Base-by-base conservation (phyloP, 192 early-diverging fungal genomes). In the Phlyctochytrium bullatum region DNA sequence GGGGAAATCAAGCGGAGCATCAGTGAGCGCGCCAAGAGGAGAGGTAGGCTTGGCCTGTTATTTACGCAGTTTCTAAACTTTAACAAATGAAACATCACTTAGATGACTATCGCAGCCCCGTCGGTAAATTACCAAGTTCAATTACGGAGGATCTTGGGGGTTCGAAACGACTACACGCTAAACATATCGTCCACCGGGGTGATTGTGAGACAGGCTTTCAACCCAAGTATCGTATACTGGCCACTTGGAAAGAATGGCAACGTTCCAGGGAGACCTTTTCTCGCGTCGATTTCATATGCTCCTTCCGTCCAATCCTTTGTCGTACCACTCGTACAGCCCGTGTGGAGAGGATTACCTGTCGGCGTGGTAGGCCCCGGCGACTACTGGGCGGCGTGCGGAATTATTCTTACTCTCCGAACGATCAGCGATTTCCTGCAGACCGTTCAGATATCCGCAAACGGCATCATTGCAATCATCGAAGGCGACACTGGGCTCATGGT, bases 401-500 rank as follows among this genome's bases (percentile, higher is more conserved):
- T 33, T 10, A 61, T 33, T 0, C 60, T 61, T 3, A 0, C 24
- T 6, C 3, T 61, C 14, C 3, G 29, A n/a, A 33, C 60, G 17
- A 10, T 50, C n/a, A n/a, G n/a, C 40, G 40, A 10, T 50, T 50
- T 50, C 40, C 40, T 50, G 40, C 40, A 50, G 40, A 4, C 14
- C 12, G 34, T 61, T 4, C 3, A 3, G 4, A 16, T 32, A 6
- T 14, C 60, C 29, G 3, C 17, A n/a, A 61, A 61, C 34, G 60
- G 60, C 16, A 33, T 61, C 34, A 33, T 61, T 3, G n/a, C 1
- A 12, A 27, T 61, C 34, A 33, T 61, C 34, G 60, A 61, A 33
- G 60, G 60, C 28, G 34, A 61, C 23, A 61, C 60, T 3, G 60
- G 60, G 0, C 28, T 0, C 0, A 61, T 61, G 60, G 3, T 61